A percentile compares a stretch with the other conserved stretches of the same genome.
Evolutionary conservation across 805 yeast genomes (phyloP).

Genomic region (Pichia scutulata): DNA sequence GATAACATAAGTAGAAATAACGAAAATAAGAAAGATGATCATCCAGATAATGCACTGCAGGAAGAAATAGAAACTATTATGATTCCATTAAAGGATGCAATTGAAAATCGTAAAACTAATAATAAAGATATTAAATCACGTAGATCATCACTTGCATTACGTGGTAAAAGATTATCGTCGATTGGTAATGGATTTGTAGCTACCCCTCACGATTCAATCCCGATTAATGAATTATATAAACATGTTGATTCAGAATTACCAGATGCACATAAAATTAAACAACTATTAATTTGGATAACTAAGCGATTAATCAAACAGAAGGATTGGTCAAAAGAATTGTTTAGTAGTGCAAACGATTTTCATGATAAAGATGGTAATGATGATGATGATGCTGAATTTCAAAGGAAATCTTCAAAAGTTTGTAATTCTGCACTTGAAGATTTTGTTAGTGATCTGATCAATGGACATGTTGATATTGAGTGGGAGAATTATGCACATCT

Average conservation of each 20-base stretch:
- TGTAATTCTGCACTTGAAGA: constrained; percentile 48
- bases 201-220: constrained; percentile 57
- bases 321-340: neutral
- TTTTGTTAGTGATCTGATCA: constrained; percentile 46
- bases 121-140: constrained; percentile 18
- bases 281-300: constrained; percentile 60
- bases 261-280: constrained; percentile 68
- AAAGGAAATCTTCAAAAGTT: neutral
- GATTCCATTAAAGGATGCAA: constrained; percentile 9
- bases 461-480: constrained; percentile 54
- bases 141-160: constrained; percentile 43
- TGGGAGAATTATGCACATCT: constrained; percentile 35
- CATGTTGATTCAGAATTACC: constrained; percentile 55
- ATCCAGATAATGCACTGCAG: neutral
- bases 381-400: constrained; percentile 18
- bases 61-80: constrained; percentile 6
- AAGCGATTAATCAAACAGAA: constrained; percentile 35
- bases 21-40: neutral
- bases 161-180: constrained; percentile 70
- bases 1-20: neutral
- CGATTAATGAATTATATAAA: constrained; percentile 48
- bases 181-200: constrained; percentile 67
- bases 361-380: neutral
- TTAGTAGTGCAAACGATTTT: constrained; percentile 13
- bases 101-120: neutral